Percentiles rank a stretch among this genome's conserved stretches.
phyloP scores from a whole-genome alignment of 2,329 filamentous ascomycete genomes.

The Xenosphaeropsis pyriputrescens region DNA sequence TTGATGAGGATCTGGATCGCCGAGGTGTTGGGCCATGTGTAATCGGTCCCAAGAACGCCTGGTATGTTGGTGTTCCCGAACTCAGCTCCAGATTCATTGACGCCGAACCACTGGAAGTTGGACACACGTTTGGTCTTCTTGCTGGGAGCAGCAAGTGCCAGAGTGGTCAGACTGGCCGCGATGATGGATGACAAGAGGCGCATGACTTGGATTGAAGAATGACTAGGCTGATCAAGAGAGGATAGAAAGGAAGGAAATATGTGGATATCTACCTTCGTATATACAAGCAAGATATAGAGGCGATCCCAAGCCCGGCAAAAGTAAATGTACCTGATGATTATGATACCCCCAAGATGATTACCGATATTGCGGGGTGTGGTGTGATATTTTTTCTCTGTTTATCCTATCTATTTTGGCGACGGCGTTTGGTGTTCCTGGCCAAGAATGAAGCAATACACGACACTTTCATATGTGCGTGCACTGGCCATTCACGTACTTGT shows the following conservation, averaged over 20 bases:
- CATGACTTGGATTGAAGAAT: background rate
- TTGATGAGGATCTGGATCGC: conserved; percentile 19
- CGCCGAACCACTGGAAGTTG: conserved; percentile 19
- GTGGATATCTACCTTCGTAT: too few relatives aligned
- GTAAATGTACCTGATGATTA: too few relatives aligned
- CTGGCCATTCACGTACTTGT: too few relatives aligned
- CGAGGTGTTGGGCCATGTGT: conserved; percentile 33
- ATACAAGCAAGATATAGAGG: too few relatives aligned
- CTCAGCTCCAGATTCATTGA: conserved; percentile 36
- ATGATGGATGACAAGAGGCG: conserved; percentile 2
- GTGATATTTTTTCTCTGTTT: too few relatives aligned
- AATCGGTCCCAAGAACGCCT: conserved; percentile 37
- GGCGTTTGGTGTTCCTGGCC: too few relatives aligned
- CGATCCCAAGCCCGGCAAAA: too few relatives aligned
- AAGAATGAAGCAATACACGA: too few relatives aligned
- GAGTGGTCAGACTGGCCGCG: conserved; percentile 1
- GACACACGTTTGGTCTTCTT: conserved; percentile 19
- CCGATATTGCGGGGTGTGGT: too few relatives aligned
- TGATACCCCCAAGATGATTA: too few relatives aligned
- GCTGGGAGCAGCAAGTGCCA: conserved; percentile 8
- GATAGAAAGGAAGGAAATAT: background rate
- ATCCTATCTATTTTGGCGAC: too few relatives aligned
- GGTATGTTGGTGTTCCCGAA: conserved; percentile 41
- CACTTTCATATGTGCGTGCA: too few relatives aligned
- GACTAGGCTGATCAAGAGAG: background rate